Conservation (phyloP, 441 rosid genomes). For the Metrosideros polymorpha region DNA sequence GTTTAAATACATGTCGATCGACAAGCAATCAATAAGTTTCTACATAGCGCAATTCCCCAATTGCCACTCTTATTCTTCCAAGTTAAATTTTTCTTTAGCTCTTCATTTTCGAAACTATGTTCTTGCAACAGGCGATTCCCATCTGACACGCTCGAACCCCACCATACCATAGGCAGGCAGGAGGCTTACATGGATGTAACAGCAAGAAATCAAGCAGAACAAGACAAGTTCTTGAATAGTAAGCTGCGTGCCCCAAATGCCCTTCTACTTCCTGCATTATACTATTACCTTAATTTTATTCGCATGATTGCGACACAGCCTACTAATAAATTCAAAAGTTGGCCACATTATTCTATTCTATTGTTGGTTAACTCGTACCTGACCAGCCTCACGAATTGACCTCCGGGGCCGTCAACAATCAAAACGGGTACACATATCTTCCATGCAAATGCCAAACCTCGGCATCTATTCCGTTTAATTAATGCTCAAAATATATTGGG, state of each 20-base stretch:
- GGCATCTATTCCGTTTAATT: neutral
- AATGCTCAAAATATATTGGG: neutral
- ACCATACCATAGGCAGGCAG: neutral
- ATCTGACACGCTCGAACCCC: neutral
- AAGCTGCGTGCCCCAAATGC: conserved; percentile 22
- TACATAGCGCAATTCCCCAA: neutral
- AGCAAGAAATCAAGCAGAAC: neutral
- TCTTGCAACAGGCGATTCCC: neutral
- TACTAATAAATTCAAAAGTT: neutral
- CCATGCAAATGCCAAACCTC: conserved; percentile 3
- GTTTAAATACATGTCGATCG: neutral
- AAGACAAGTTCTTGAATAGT: neutral
- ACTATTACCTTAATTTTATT: neutral
- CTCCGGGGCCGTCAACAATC: neutral
- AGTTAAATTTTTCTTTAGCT: neutral
- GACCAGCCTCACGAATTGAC: conserved; percentile 2
- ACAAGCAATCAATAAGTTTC: neutral
- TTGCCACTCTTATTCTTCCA: neutral
- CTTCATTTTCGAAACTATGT: neutral
- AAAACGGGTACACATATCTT: neutral
- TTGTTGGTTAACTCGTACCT: neutral
- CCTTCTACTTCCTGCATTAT: neutral
- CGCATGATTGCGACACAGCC: neutral
- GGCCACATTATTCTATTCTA: neutral
- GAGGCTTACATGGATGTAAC: neutral